phyloP scores from a whole-genome alignment of 2,329 filamentous ascomycete species.

The Colletotrichum sp. region DNA sequence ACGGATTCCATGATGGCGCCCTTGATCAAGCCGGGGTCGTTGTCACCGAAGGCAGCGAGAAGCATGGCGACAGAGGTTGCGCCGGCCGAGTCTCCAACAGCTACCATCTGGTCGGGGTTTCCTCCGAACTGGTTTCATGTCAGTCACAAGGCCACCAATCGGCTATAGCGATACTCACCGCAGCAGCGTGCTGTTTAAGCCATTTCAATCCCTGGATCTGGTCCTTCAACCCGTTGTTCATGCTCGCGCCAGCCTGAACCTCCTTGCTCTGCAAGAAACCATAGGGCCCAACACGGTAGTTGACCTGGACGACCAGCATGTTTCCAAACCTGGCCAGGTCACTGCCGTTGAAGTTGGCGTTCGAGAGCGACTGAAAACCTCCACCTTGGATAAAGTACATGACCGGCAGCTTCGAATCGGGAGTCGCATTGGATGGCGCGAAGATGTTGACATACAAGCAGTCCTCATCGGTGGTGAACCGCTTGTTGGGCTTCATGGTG shows the following conservation, averaged over 20 bases:
- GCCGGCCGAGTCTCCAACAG: conserved; percentile 73
- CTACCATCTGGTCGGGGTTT: conserved; percentile 68
- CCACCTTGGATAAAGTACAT: conserved; percentile 65
- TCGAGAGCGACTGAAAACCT: conserved; percentile 58
- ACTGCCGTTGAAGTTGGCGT: conserved; percentile 31
- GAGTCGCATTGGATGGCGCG: conserved; percentile 60
- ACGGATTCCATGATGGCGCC: conserved; percentile 55
- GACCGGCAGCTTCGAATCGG: conserved; percentile 63
- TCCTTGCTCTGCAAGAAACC: conserved; percentile 72
- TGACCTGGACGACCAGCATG: conserved; percentile 74
- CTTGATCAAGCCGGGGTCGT: conserved; percentile 53
- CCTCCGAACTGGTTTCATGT: conserved; percentile 65
- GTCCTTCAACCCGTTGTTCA: conserved; percentile 75
- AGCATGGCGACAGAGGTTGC: conserved; percentile 70
- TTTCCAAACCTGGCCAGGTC: conserved; percentile 30
- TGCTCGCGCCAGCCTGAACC: conserved; percentile 41
- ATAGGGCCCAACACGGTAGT: conserved; percentile 77
- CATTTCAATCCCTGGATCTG: conserved; percentile 73
- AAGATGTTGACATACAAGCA: conserved; percentile 73
- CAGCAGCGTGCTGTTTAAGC: conserved; percentile 68
- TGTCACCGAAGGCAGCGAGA: conserved; percentile 59
- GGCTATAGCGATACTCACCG: conserved; percentile 22
- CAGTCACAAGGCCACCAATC: neutral
- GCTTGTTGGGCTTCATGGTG: conserved; percentile 24
- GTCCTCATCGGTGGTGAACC: conserved; percentile 55